Percentiles rank a stretch among this genome's conserved stretches.
Evolutionary conservation across 202 grass and related monocot species (phyloP).

Genomic region (Cymbopogon flexuosus): DNA sequence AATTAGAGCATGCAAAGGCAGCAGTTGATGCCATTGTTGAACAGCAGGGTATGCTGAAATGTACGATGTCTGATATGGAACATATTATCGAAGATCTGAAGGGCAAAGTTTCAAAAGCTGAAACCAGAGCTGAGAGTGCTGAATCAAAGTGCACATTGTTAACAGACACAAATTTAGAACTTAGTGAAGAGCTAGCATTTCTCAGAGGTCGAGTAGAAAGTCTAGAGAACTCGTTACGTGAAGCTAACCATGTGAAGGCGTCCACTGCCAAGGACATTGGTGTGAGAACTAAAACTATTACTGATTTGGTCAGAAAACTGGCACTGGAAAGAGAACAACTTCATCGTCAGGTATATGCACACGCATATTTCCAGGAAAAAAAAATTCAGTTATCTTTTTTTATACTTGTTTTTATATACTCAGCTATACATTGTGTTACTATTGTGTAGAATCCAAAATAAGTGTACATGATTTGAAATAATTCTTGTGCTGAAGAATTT

Average conservation of each 20-base stretch:
- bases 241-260: constrained; percentile 61
- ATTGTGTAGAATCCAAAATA: not conserved
- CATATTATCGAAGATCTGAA: constrained; percentile 75
- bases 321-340: constrained; percentile 71
- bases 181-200: constrained; percentile 74
- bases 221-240: constrained; percentile 52
- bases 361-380: not conserved
- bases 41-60: constrained; percentile 65
- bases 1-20: constrained; percentile 79
- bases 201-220: constrained; percentile 59
- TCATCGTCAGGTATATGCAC: constrained; percentile 58
- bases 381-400: not conserved
- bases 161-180: constrained; percentile 76
- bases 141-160: constrained; percentile 63
- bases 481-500: not conserved
- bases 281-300: constrained; percentile 65
- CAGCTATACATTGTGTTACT: not conserved
- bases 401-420: not conserved
- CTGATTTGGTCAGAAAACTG: constrained; percentile 68
- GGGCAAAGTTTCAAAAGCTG: constrained; percentile 62
- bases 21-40: constrained; percentile 70
- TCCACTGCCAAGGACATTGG: constrained; percentile 63
- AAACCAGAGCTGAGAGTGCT: constrained; percentile 68
- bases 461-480: not conserved
- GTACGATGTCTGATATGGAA: constrained; percentile 76